These are phyloP conservation scores for Saccharomyces hybrid DNA, from an alignment of 1,139 yeast species.

Conservation along the genomic window DNA sequence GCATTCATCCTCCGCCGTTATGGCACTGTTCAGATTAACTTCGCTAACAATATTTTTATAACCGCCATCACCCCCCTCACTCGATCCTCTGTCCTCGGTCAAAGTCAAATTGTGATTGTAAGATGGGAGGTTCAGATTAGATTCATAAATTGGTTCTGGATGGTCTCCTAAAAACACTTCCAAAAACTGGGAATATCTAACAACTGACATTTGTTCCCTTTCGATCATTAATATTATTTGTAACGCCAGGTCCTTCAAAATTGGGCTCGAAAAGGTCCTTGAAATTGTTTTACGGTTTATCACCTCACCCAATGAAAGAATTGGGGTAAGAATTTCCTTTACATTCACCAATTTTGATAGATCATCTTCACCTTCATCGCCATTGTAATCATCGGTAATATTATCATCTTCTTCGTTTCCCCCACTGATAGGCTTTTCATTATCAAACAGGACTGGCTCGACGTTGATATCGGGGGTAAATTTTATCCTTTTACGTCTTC, in stretches of 20 bases:
- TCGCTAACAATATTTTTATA: background rate
- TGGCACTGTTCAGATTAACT: background rate
- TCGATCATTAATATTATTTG: conserved; percentile 74
- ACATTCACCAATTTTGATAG: conserved; percentile 38
- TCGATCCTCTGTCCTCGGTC: conserved; percentile 22
- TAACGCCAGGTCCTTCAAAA: conserved; percentile 49
- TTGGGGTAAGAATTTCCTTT: conserved; percentile 61
- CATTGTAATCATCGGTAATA: conserved; percentile 27
- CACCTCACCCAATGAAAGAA: conserved; percentile 73
- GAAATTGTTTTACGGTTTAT: conserved; percentile 64
- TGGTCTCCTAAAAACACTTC: conserved; percentile 84
- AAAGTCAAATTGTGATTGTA: conserved; percentile 53
- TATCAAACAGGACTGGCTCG: conserved; percentile 18
- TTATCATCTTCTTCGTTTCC: conserved; percentile 22
- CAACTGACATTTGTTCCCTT: conserved; percentile 68
- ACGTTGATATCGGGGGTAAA: conserved; percentile 19
- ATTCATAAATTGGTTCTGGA: conserved; percentile 58
- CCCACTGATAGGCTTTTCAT: conserved; percentile 9
- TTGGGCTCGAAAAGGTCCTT: conserved; percentile 51
- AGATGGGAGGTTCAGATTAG: conserved; percentile 55
- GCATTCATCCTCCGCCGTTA: conserved; percentile 10
- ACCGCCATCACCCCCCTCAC: background rate
- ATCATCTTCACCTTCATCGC: conserved; percentile 35
- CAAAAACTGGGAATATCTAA: conserved; percentile 61
- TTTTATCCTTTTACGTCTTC: conserved; percentile 23